phyloP scores from a whole-genome alignment of 2,329 filamentous ascomycete genomes.

The Cyclaneusma minus region DNA sequence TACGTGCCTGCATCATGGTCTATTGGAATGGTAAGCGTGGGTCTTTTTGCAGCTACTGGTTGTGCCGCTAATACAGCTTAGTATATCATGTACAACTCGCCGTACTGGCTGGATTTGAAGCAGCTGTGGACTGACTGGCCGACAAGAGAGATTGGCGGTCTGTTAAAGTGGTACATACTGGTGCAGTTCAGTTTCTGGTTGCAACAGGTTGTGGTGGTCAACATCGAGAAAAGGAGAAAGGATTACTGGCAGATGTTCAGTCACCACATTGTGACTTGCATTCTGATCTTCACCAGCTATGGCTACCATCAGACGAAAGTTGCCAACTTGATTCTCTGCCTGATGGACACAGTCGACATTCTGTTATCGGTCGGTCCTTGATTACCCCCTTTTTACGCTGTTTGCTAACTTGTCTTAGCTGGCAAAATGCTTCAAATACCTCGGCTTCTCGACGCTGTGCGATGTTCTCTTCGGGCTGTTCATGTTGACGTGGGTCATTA shows the following conservation, averaged over 20 bases:
- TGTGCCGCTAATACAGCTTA: conserved; percentile 21
- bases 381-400: conserved; percentile 2
- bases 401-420: conserved; percentile 30
- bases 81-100: conserved; percentile 68
- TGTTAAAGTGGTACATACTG: conserved; percentile 81
- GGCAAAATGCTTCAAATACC: conserved; percentile 89
- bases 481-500: conserved; percentile 69
- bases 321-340: conserved; percentile 72
- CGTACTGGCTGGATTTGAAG: conserved; percentile 61
- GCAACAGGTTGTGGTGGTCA: conserved; percentile 85
- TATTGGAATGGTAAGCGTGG: conserved; percentile 56
- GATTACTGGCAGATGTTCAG: conserved; percentile 93
- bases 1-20: conserved; percentile 76
- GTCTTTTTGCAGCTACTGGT: neutral
- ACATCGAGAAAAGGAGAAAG: conserved; percentile 88
- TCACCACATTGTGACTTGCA: conserved; percentile 82
- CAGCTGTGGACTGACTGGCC: conserved; percentile 82
- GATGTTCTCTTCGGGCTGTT: conserved; percentile 77
- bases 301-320: conserved; percentile 76
- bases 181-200: conserved; percentile 86
- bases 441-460: conserved; percentile 60
- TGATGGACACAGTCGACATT: conserved; percentile 90
- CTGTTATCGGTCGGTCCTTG: conserved; percentile 59
- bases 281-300: conserved; percentile 69
- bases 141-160: conserved; percentile 52